Percentiles rank a stretch among this genome's conserved stretches.
Evolutionary conservation across 2,329 filamentous ascomycete species (phyloP).

Genomic region (Fusarium cyanostomum): DNA sequence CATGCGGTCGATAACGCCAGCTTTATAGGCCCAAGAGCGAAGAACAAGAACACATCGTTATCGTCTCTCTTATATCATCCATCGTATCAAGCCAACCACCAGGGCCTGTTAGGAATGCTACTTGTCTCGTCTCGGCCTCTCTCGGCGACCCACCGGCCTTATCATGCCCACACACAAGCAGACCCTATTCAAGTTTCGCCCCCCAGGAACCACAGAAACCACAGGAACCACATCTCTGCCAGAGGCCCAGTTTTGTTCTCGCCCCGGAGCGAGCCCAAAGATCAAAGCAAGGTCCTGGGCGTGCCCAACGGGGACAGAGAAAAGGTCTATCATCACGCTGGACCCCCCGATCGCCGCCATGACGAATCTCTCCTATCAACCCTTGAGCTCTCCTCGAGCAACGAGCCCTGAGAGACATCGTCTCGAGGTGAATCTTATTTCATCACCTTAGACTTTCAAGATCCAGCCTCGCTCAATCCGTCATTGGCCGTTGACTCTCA

Average conservation of each 20-base stretch:
- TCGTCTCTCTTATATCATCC: conserved; percentile 26
- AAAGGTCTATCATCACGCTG: conserved; percentile 29
- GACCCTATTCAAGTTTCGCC: conserved; percentile 19
- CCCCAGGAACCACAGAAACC: conserved; percentile 27
- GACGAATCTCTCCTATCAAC: conserved; percentile 28
- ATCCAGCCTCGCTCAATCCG: neutral
- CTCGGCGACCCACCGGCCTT: conserved; percentile 46
- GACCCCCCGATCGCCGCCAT: conserved; percentile 33
- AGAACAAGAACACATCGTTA: conserved; percentile 21
- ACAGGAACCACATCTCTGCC: conserved; percentile 22
- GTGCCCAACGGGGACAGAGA: neutral
- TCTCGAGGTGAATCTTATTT: conserved; percentile 16
- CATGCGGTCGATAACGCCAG: conserved; percentile 15
- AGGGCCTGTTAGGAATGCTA: conserved; percentile 22
- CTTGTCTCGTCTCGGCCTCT: conserved; percentile 41
- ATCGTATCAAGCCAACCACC: conserved; percentile 2
- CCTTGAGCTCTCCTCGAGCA: conserved; percentile 21
- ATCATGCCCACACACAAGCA: conserved; percentile 27
- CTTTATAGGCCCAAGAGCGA: conserved; percentile 3
- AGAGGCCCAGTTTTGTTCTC: conserved; percentile 42
- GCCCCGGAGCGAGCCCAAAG: conserved; percentile 36
- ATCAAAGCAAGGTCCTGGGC: conserved; percentile 11
- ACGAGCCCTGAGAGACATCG: conserved; percentile 28
- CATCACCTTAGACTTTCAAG: conserved; percentile 12
- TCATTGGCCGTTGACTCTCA: neutral